These are phyloP conservation scores for Chaetomium cochliodes DNA, from an alignment of 495 filamentous ascomycete species.

Conservation along the genomic window DNA sequence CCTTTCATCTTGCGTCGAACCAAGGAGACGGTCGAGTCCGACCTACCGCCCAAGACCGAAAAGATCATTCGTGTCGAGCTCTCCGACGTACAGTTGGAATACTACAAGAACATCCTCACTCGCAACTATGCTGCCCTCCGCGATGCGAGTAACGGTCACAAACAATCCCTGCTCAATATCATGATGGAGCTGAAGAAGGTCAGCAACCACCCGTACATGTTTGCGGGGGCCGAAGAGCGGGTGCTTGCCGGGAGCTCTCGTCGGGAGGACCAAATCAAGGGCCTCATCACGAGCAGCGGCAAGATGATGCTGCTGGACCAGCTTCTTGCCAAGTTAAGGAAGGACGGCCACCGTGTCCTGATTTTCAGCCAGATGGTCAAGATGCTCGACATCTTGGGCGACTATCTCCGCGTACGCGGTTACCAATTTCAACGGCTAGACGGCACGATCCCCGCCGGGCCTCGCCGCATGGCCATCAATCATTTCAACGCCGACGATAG, in stretches of 20 bases:
- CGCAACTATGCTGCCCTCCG: slow-evolving; percentile 94
- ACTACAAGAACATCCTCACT: slow-evolving; percentile 98
- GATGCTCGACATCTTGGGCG: slow-evolving; percentile 92
- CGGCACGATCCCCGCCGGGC: slow-evolving; percentile 82
- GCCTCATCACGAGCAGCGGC: slow-evolving; percentile 90
- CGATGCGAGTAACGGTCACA: slow-evolving; percentile 79
- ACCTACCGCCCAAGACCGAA: slow-evolving; percentile 92
- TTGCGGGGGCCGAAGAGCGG: slow-evolving; percentile 85
- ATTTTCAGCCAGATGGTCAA: slow-evolving; percentile 99
- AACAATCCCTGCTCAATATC: slow-evolving; percentile 94
- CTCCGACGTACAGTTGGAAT: slow-evolving; percentile 92
- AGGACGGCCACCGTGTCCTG: slow-evolving; percentile 88
- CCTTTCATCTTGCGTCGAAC: slow-evolving; percentile 96
- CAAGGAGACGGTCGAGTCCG: slow-evolving; percentile 94
- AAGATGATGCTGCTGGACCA: slow-evolving; percentile 99
- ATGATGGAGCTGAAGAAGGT: slow-evolving; percentile 99
- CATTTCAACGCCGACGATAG: slow-evolving; percentile 96
- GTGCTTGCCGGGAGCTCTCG: slow-evolving; percentile 72
- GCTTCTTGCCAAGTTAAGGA: slow-evolving; percentile 83
- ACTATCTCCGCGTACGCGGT: slow-evolving; percentile 85
- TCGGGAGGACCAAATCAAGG: slow-evolving; percentile 84
- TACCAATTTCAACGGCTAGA: slow-evolving; percentile 93
- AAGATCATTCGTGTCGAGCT: slow-evolving; percentile 98
- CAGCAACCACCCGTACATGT: slow-evolving; percentile 98
- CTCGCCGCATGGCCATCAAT: slow-evolving; percentile 88